Percentiles rank a stretch among this genome's conserved stretches.
These are phyloP conservation scores for Wickerhamomyces sp. DNA, from an alignment of 1,139 yeast genomes.

Conservation along the genomic window DNA sequence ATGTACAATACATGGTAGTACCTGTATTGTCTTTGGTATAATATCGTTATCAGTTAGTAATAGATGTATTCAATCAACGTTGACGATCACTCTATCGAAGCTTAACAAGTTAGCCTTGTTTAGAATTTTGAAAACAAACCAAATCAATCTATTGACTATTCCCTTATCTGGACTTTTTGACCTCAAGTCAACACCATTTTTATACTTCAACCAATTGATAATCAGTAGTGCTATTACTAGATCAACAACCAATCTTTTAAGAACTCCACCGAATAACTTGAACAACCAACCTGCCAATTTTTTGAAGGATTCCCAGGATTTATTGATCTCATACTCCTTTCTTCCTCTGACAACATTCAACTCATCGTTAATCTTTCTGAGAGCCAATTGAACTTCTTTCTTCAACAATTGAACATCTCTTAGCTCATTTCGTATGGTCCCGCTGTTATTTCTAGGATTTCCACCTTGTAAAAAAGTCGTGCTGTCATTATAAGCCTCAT, in stretches of 20 bases:
- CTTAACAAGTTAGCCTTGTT: conserved; percentile 14
- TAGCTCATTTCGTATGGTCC: conserved; percentile 7
- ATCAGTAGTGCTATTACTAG: conserved; percentile 14
- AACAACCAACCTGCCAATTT: conserved; percentile 7
- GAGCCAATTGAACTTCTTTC: conserved; percentile 18
- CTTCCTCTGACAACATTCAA: conserved; percentile 6
- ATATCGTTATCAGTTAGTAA: neutral
- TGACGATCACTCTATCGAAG: conserved; percentile 16
- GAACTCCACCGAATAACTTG: conserved; percentile 6
- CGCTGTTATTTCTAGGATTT: neutral
- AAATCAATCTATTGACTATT: conserved; percentile 7
- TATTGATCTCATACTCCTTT: conserved; percentile 1
- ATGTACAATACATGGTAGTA: no score
- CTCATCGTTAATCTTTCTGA: conserved; percentile 18
- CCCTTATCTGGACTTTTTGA: conserved; percentile 5
- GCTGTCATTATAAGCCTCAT: conserved; percentile 8
- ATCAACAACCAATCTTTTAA: conserved; percentile 16
- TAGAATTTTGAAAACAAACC: conserved; percentile 12
- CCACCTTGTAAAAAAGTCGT: conserved; percentile 9
- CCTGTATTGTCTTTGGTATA: no score
- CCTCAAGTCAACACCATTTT: conserved; percentile 15
- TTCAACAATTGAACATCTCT: conserved; percentile 18
- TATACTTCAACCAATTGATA: conserved; percentile 16
- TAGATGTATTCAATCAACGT: conserved; percentile 11
- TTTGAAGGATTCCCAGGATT: conserved; percentile 9